Evolutionary conservation across 345 rosid genomes (phyloP), one percentile per base, ranked within the genome.

Genomic region (Nasturtium officinale): DNA sequence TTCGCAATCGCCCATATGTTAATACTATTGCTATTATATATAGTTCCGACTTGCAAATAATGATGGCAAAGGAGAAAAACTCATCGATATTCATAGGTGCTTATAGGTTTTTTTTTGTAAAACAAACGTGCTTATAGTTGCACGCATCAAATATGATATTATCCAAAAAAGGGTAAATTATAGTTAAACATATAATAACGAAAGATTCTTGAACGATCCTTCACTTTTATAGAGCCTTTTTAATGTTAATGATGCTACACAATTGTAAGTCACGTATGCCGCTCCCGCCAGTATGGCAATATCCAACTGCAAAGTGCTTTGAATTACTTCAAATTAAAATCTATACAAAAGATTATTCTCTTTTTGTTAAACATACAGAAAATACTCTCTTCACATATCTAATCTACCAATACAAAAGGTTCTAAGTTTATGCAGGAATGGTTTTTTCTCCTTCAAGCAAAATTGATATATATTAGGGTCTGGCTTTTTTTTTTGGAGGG

Each of bases 321-420:
- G 48, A 60, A 60, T 60, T 13, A 7, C 3, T 60, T 60, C 20
- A 7, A 51, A 42, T 15, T 15, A 5, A 38, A 51, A 47, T 35
- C 47, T 35, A 47, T 35, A 48, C 30, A 60, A 40, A 60, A 71
- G 67, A 48, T 59, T 71, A 21, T 59, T 21, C 50, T 33, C 59
- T 71, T 61, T 71, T 25, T 50, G 53, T 10, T 61, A 17, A 71
- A 37, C 74, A 71, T 71, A 57, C 35, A 71, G 3, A 71, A 15
- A 35, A 5, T 17, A 12, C 2, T 38, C 5, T 48, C 67, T 43
- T 45, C 65, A 68, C 20, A 55, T 40, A 26, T 26, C 13, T 35
- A 35, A 29, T 9, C 3, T 47, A 17, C 45, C 16, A 18, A 9
- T 5, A 5, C 25, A 17, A 57, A 68, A 17, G 21, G n/a, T 9